Conservation (phyloP, 75 land plant genomes). For the Picea sitchensis region DNA sequence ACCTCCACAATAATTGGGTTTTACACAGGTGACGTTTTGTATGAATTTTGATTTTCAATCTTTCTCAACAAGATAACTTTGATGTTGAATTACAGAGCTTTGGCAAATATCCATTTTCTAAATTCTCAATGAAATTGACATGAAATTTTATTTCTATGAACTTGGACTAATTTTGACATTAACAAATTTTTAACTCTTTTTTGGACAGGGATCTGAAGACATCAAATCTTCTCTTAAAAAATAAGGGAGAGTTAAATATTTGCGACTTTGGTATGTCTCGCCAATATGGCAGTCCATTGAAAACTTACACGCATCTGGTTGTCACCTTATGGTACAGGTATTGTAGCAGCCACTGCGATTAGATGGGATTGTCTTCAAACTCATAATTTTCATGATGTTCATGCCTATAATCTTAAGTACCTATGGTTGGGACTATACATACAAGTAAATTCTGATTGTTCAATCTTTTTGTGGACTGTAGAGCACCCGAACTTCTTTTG, state of each 20-base stretch:
- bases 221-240: conserved; percentile 31
- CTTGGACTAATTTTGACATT: not conserved
- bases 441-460: not conserved
- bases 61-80: not conserved
- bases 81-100: too few relatives aligned
- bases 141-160: not conserved
- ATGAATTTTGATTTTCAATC: too few relatives aligned
- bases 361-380: too few relatives aligned
- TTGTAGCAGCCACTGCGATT: not conserved
- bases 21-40: conserved; percentile 17
- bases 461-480: not conserved
- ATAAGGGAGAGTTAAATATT: conserved; percentile 28
- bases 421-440: too few relatives aligned
- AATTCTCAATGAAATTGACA: too few relatives aligned
- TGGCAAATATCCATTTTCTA: too few relatives aligned
- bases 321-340: conserved; percentile 46
- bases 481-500: conserved; percentile 50
- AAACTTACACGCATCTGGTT: conserved; percentile 24
- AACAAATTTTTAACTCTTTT: not conserved
- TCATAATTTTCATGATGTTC: too few relatives aligned
- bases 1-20: conserved; percentile 39
- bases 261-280: conserved; percentile 41
- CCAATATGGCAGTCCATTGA: conserved; percentile 38
- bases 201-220: conserved; percentile 35
- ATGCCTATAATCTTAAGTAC: too few relatives aligned